Evolutionary conservation across 1,284 basidiomycete genomes (phyloP).

Genomic region (Malassezia pachydermatis): DNA sequence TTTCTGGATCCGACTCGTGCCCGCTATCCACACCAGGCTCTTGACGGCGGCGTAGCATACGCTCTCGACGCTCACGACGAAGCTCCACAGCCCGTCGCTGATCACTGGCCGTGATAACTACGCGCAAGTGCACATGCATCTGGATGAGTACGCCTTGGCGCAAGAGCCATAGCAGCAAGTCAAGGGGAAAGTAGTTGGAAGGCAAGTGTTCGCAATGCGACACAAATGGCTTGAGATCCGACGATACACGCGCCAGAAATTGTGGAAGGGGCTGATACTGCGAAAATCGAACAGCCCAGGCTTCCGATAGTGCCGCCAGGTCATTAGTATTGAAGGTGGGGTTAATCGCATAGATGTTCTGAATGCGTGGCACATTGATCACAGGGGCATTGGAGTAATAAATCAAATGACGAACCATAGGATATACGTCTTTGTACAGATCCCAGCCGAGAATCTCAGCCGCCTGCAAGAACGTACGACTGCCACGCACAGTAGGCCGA

Average conservation of each 20-base stretch:
- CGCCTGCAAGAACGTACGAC: constrained; percentile 67
- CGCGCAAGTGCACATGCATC: constrained; percentile 71
- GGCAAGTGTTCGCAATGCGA: constrained; percentile 23
- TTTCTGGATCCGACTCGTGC: constrained; percentile 6
- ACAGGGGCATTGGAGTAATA: constrained; percentile 79
- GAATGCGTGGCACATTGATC: constrained; percentile 72
- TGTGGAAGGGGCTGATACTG: constrained; percentile 58
- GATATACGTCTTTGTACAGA: constrained; percentile 71
- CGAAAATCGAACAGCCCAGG: constrained; percentile 63
- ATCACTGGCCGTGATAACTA: constrained; percentile 66
- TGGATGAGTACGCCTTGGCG: constrained; percentile 73
- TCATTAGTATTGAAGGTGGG: constrained; percentile 50
- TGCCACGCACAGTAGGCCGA: constrained; percentile 7
- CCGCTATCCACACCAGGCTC: not conserved
- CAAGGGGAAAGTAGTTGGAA: constrained; percentile 56
- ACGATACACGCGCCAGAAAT: constrained; percentile 29
- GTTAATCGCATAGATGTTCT: constrained; percentile 64
- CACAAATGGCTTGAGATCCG: constrained; percentile 20
- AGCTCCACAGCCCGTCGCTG: constrained; percentile 53
- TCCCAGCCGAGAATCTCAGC: constrained; percentile 75
- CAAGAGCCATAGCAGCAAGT: constrained; percentile 84
- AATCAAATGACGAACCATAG: constrained; percentile 77
- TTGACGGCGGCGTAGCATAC: not conserved
- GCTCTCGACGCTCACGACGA: constrained; percentile 1
- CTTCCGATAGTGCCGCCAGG: constrained; percentile 56